Percentiles rank a stretch among this genome's conserved stretches.
These are phyloP conservation scores for Phytophthora parvispora DNA, from an alignment of 352 stramenopile species.

Conservation along the genomic window DNA sequence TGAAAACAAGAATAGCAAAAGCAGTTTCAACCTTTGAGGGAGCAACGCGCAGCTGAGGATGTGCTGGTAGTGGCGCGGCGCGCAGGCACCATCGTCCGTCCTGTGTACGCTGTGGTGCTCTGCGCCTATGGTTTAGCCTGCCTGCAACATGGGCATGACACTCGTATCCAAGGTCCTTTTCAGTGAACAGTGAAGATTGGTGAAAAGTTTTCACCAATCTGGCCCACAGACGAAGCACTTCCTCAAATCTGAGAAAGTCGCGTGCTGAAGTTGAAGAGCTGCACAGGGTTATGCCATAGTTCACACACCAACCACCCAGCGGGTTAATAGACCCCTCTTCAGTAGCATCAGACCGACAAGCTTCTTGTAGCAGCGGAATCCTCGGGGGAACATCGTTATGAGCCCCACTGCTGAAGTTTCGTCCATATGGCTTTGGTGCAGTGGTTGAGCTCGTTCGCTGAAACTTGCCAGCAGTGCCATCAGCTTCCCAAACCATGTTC, in stretches of 20 bases:
- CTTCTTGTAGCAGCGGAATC: not conserved
- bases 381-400: not conserved
- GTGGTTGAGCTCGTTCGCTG: constrained; percentile 17
- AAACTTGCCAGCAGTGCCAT: constrained; percentile 4
- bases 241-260: not conserved
- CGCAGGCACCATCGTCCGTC: too few species aligned
- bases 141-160: too few species aligned
- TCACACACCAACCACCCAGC: too few species aligned
- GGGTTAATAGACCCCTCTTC: too few species aligned
- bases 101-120: too few species aligned
- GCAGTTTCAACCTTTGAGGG: not conserved
- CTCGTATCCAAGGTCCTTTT: too few species aligned
- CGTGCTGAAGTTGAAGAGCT: not conserved
- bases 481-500: constrained; percentile 6
- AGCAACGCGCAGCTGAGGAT: too few species aligned
- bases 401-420: not conserved
- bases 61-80: too few species aligned
- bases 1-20: not conserved
- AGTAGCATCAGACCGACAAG: not conserved
- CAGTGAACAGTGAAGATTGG: too few species aligned
- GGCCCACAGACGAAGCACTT: not conserved
- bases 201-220: not conserved
- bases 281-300: too few species aligned
- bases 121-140: too few species aligned
- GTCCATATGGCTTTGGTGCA: constrained; percentile 15